Base-by-base conservation (phyloP, 2,329 filamentous ascomycete species). In the Aspergillus pseudoglaucus region DNA sequence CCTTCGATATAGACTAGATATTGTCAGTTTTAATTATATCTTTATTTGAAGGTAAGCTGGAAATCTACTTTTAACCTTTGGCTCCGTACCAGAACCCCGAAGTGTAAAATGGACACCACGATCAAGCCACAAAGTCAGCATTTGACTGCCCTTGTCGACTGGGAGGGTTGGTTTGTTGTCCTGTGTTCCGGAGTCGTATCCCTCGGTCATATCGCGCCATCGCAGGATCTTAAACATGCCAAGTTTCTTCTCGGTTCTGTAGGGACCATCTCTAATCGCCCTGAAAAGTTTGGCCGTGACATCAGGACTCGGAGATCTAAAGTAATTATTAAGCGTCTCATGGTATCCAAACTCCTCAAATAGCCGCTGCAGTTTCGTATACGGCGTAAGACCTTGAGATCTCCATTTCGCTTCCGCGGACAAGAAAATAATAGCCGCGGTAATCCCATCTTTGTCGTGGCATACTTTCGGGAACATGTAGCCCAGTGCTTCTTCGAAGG, bases 401-500 rank as follows among this genome's bases (percentile, higher is more conserved):
- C 62, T 66, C 59, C 80, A 83, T 47, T 72, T 65, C 15, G 73
- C 71, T 48, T 75, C 71, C 1, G 79, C 79, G 10, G 74, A 73
- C 4, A 84, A 64, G 59, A 84, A 84, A 14, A 82, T 70, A 9
- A 76, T 73, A 3, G 81, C 78, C 2, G 81, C 80, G 5, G 78
- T 75, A 47, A 85, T 76, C 3, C 80, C 81, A 60, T 85, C 82
- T 57, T 85, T 85, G 63, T 85, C 82, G 54, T 80, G 77, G 35
- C 80, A 80, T 1, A 83, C 76, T 6, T 73, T 65, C 0, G 81
- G 74, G 47, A 84, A 81, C 82, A 84, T 84, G 62, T 83, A 85
- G 1, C 82, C 82, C 18, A 85, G 74, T 6, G 82, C 82, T 64
- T 85, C 82, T 63, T 85, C 82, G 54, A 80, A 85, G 1, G 80